A percentile compares a stretch with the other conserved stretches of the same genome.
Evolutionary conservation across 2,329 filamentous ascomycete species (phyloP).

Genomic region (Emericellopsis cladophorae): DNA sequence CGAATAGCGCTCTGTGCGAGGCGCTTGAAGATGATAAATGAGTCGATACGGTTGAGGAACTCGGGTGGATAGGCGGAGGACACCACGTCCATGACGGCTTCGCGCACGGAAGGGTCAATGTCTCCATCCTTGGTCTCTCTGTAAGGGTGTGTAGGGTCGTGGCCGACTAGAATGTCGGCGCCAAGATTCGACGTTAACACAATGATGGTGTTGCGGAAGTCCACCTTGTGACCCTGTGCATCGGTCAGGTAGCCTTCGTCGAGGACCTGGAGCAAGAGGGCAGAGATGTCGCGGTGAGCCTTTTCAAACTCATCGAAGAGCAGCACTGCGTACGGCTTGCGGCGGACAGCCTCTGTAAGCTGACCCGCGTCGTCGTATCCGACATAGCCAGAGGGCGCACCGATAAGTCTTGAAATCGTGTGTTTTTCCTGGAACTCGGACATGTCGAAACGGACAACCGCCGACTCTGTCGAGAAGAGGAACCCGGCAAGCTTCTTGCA

Average conservation of each 20-base stretch:
- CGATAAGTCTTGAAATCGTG: constrained; percentile 85
- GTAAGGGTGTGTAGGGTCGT: constrained; percentile 51
- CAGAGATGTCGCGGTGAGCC: constrained; percentile 87
- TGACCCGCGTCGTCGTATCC: constrained; percentile 96
- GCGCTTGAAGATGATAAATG: constrained; percentile 92
- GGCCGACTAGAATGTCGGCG: constrained; percentile 76
- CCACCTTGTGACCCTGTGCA: constrained; percentile 88
- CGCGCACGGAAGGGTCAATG: constrained; percentile 60
- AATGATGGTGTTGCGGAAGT: constrained; percentile 94
- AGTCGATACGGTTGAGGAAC: constrained; percentile 92
- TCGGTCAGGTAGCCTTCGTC: constrained; percentile 96
- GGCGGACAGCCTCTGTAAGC: constrained; percentile 84
- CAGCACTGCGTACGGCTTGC: constrained; percentile 90
- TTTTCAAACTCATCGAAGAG: constrained; percentile 98
- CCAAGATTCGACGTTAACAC: constrained; percentile 93
- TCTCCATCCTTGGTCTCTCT: constrained; percentile 51
- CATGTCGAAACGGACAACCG: constrained; percentile 94
- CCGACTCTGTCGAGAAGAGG: constrained; percentile 82
- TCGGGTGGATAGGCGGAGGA: constrained; percentile 67
- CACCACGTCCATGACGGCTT: constrained; percentile 82
- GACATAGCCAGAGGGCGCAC: constrained; percentile 85
- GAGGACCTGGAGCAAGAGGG: constrained; percentile 81
- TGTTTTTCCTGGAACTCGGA: constrained; percentile 96
- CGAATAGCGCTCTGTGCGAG: constrained; percentile 66
- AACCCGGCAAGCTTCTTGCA: constrained; percentile 93